Base-by-base conservation (phyloP, 805 yeast species). In the Ogataea trehalophila region DNA sequence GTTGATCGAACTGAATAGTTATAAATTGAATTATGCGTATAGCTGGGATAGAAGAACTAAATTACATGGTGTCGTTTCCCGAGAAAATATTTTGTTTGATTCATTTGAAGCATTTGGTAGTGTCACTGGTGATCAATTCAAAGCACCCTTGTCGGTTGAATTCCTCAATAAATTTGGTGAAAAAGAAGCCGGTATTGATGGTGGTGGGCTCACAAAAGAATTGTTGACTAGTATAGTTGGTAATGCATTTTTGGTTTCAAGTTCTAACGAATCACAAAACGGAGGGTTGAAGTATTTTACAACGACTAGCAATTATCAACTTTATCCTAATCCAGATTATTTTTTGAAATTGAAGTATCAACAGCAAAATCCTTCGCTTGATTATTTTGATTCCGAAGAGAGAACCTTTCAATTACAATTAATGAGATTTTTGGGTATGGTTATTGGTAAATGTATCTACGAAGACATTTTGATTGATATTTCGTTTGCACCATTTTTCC, bases 191-290 rank as follows among this genome's bases (percentile, higher is more conserved):
- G 99, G 99, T 1, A 85, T 92, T 39, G 99, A 92, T 64, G 99
- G 99, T 7, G 99, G 98, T 13, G 99, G 99, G 1, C 71, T 92
- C 22, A 91, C 97, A 0, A 91, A 92, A 62, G 99, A 92, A 59
- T 81, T 94, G 52, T 68, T 92, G 46, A 89, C 92, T 2, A 72
- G 84, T 43, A 81, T 89, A 0, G 79, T 84, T 2, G 70, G 69
- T 4, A 87, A 85, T 52, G 91, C 87, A 0, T 87, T 92, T 57
- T 67, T 71, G 31, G 67, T 72, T n/a, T 55, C 62, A 0, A 48
- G 47, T 16, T 57, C 59, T 15, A 63, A 63, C 44, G 48, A 47
- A 14, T 44, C 48, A 7, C 48, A 50, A 26, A 59, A 61, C 42
- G 58, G 53, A 2, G 62, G 61, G 3, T 41, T 63, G 33, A 55